Evolutionary conservation across 495 filamentous ascomycete genomes (phyloP), one percentile per base, ranked within the genome.

Genomic region (Annulohypoxylon stygium): DNA sequence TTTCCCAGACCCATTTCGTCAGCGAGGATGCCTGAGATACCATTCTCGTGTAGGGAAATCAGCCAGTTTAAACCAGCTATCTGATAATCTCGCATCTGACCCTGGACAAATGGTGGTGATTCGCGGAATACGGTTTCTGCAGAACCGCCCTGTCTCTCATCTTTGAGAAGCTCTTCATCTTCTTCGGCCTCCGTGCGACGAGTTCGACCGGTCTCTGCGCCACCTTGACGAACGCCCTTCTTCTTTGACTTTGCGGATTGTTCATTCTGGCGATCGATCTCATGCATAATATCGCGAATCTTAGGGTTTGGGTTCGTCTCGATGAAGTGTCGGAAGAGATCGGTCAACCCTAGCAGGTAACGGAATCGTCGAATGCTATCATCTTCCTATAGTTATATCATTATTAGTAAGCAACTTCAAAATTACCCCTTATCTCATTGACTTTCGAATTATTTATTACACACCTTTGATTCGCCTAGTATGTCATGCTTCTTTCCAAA

Each of bases 1-100:
- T 98, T 99, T 30, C 96, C 96, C 30, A 99, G 84, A 67, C 95
- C 95, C 95, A 98, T 99, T 79, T 99, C 96, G 79, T 99, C 96
- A 61, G 96, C 96, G 64, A 99, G 82, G 67, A 99, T 99, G 61
- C 96, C 96, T 25, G 95, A 98, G 74, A 99, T 99, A 82, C 96
- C 96, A 77, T 99, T 99, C 81, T 98, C 96, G 77, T 99, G 96
- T 10, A 99, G 87, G 2, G 95, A 97, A 67, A 98, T 93, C n/a
- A 99, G 89, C 96, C 96, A 99, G 76, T 99, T 99, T 69, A 99
- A 79, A 61, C 96, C 96, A 12, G 92, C 91, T 72, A 99, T 85
- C 79, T 99, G 96, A 78, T 99, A 99, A 75, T 99, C 96, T 75
- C 96, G 91, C 92, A 99, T 97, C 61, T 88, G 83, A 50, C 92